phyloP scores from a whole-genome alignment of 169 alveolate genomes.

The Plasmodium cynomolgi region DNA sequence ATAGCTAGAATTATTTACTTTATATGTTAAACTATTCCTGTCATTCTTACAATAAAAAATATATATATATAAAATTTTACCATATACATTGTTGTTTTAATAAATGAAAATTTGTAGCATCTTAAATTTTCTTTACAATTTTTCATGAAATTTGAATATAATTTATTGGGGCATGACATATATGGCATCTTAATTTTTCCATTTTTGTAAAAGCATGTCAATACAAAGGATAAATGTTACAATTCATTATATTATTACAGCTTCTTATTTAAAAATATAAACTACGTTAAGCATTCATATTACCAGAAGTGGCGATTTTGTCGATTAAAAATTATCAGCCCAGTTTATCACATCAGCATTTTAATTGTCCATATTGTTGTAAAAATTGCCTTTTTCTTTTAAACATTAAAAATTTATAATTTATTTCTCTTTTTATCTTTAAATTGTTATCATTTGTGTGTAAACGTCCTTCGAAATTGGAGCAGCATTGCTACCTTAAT shows the following conservation, averaged over 20 bases:
- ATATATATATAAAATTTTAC: no score
- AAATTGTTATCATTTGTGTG: not conserved
- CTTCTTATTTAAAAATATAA: not conserved
- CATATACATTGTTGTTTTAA: no score
- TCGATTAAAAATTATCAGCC: not conserved
- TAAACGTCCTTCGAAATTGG: not conserved
- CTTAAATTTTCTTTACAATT: not conserved
- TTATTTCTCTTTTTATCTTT: not conserved
- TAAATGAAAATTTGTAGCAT: not conserved
- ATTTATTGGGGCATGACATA: not conserved
- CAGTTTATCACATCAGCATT: not conserved
- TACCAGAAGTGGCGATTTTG: not conserved
- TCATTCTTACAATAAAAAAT: no score
- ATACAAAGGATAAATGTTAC: not conserved
- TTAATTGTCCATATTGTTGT: not conserved
- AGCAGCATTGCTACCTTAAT: not conserved
- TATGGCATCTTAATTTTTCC: not conserved
- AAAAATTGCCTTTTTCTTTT: not conserved
- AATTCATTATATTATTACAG: not conserved
- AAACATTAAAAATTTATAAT: not conserved
- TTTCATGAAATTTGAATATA: not conserved
- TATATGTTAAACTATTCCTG: no score
- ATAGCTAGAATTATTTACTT: no score
- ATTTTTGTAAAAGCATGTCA: not conserved
- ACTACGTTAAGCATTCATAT: not conserved